Evolutionary conservation across 2,329 filamentous ascomycete genomes (phyloP), one percentile per base, ranked within the genome.

Genomic region (Grosmannia huntii): DNA sequence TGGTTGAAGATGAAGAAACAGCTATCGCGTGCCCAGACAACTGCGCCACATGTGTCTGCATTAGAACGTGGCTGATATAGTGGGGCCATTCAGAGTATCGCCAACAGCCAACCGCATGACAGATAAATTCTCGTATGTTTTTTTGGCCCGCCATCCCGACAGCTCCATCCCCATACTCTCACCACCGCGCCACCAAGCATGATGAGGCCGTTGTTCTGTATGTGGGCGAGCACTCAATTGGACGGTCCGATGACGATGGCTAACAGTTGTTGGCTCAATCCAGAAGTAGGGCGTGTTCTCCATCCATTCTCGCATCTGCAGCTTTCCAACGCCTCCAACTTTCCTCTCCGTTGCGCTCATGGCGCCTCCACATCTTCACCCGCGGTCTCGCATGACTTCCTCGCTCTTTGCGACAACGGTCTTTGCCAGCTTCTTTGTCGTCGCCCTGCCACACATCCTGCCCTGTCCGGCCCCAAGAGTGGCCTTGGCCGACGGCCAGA

Each of bases 391-490:
- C 66, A 89, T 90, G 75, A 99, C 94, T 66, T 91, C 88, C 59
- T 94, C 90, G 52, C 85, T 99, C 61, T 99, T 99, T 75, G 90
- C 90, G 55, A 89, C 87, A n/a, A 97, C 92, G 1, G 81, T 97
- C 57, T 79, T 89, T 62, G 85, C 90, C 36, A 94, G 88, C 65
- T 96, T 99, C 71, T 81, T 96, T 62, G 91, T 99, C 62, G 94
- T 99, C 57, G 89, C 83, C 33, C 77, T 96, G 51, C 94, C 94
- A 25, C 94, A 99, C 70, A 69, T 95, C 33, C 81, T 99, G 21
- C 94, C 94, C 1, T 99, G 94, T 69, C 94, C 94, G 1, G 89
- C 90, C 52, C 89, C 89, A 2, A 81, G 88, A 63, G 76, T 82
- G 36, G 82, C 84, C 38, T 86, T 87, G 65, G 87, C 89, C 65